A percentile compares a stretch with the other conserved stretches of the same genome.
These are phyloP conservation scores for Jacaranda copaia DNA, from an alignment of 257 asterid species.

Conservation along the genomic window DNA sequence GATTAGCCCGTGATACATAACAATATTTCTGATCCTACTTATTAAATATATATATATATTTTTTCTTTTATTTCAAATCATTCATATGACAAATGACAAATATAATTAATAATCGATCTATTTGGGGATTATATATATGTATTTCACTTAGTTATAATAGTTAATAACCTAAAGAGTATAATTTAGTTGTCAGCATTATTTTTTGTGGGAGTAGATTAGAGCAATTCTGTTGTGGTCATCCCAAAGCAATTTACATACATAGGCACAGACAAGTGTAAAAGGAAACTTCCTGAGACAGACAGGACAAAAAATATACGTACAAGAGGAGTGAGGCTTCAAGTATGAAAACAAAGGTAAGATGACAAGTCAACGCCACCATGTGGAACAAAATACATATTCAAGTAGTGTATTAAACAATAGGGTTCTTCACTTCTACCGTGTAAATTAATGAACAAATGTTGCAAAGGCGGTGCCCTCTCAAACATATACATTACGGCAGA, in stretches of 20 bases:
- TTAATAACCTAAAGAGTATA: no score
- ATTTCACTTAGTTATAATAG: no score
- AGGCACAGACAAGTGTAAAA: neutral
- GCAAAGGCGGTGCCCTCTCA: constrained; percentile 38
- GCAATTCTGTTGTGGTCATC: neutral
- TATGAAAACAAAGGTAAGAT: constrained; percentile 46
- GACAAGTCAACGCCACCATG: constrained; percentile 62
- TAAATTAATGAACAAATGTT: constrained; percentile 6
- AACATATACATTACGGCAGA: neutral
- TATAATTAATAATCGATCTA: no score
- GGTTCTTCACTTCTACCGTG: neutral
- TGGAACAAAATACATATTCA: constrained; percentile 35
- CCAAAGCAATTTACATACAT: neutral
- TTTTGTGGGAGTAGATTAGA: no score
- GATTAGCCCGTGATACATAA: no score
- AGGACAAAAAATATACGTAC: neutral
- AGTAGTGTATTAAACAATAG: constrained; percentile 1
- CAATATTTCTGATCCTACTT: no score
- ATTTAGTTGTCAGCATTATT: no score
- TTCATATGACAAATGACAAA: no score
- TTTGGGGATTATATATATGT: no score
- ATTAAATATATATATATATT: no score
- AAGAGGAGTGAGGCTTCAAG: neutral
- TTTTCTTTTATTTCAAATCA: no score
- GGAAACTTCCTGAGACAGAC: neutral